Conservation (phyloP, 2,329 filamentous ascomycete genomes). For the Stagonosporopsis cucurbitacearum region DNA sequence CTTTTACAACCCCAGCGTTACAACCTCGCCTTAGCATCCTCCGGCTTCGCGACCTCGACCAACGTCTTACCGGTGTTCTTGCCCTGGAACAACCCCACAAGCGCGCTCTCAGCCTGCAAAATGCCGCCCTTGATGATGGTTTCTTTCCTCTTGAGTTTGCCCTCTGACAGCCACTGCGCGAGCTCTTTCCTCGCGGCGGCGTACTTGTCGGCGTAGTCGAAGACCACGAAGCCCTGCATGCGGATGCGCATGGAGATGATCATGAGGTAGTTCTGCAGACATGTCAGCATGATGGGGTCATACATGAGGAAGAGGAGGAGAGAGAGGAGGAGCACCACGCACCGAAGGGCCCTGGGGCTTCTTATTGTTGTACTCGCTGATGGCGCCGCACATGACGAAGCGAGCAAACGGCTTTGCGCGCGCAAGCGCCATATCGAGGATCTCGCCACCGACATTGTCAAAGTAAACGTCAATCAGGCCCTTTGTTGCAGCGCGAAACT, state of each 20-base stretch:
- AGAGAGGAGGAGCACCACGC: background rate
- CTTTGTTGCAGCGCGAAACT: conserved; percentile 57
- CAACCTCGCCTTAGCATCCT: conserved; percentile 50
- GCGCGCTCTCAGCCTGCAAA: conserved; percentile 65
- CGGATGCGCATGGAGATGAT: conserved; percentile 53
- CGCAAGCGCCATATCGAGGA: conserved; percentile 55
- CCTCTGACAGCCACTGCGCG: conserved; percentile 71
- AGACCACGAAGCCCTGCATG: conserved; percentile 69
- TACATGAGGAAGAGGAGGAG: background rate
- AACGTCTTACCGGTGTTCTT: conserved; percentile 69
- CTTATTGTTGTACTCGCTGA: conserved; percentile 53
- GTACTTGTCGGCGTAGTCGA: conserved; percentile 69
- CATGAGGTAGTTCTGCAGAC: conserved; percentile 53
- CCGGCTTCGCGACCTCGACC: conserved; percentile 48
- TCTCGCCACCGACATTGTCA: conserved; percentile 59
- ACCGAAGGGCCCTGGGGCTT: conserved; percentile 60
- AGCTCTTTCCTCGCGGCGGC: conserved; percentile 65
- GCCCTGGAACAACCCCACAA: conserved; percentile 71
- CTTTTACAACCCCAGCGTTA: conserved; percentile 21
- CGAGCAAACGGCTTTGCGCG: conserved; percentile 52
- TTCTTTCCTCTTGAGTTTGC: conserved; percentile 73
- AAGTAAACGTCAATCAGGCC: conserved; percentile 59
- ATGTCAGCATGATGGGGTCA: conserved; percentile 6
- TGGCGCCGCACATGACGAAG: conserved; percentile 55
- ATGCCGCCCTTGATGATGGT: conserved; percentile 75